Evolutionary conservation across 2,329 filamentous ascomycete genomes (phyloP).

Genomic region (Fonsecaea multimorphosa): DNA sequence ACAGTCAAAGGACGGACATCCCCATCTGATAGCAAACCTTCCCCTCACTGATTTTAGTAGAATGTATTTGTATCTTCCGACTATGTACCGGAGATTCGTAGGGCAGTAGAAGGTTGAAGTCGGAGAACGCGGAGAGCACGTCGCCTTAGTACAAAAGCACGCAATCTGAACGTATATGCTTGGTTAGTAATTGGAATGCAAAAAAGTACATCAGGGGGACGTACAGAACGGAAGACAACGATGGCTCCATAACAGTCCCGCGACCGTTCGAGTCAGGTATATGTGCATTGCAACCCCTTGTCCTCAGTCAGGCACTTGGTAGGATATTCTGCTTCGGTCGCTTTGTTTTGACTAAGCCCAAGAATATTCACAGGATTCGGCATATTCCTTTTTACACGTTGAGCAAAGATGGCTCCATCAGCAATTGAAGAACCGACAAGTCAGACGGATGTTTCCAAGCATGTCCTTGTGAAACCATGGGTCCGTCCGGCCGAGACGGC

Average conservation of each 20-base stretch:
- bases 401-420: constrained; percentile 17
- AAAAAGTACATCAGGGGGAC: background rate
- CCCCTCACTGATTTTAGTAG: background rate
- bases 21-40: background rate
- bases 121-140: background rate
- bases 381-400: background rate
- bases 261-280: background rate
- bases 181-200: constrained; percentile 1
- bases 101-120: background rate
- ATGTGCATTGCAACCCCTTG: background rate
- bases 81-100: background rate
- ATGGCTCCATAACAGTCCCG: background rate
- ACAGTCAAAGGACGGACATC: background rate
- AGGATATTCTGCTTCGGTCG: background rate
- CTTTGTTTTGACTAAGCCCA: background rate
- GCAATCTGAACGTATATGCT: background rate
- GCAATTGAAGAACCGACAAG: constrained; percentile 14
- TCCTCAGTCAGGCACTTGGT: background rate
- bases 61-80: background rate
- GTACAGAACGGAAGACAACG: background rate
- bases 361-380: background rate
- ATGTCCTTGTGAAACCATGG: constrained; percentile 49
- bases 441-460: constrained; percentile 2
- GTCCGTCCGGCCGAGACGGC: constrained; percentile 39
- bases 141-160: constrained; percentile 7